A percentile compares a stretch with the other conserved stretches of the same genome.
These are phyloP conservation scores for Mercurialis annua DNA, from an alignment of 345 rosid genomes.

Conservation along the genomic window DNA sequence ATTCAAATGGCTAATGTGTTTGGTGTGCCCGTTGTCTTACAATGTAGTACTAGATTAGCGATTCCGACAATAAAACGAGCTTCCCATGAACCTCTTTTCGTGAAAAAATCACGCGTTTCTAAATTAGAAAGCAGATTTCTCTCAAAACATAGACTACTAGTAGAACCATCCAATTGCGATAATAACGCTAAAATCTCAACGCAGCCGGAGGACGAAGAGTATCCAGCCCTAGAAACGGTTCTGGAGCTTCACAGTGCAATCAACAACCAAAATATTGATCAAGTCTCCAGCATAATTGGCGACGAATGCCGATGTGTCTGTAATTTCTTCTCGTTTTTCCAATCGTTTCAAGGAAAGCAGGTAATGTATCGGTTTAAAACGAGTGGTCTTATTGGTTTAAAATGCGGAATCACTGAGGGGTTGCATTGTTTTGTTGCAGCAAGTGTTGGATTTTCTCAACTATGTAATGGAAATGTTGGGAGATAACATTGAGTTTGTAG, in stretches of 20 bases:
- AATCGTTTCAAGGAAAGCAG: constrained; percentile 67
- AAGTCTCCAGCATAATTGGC: constrained; percentile 52
- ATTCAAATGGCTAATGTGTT: too few species aligned
- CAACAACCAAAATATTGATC: constrained; percentile 38
- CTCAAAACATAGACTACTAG: too few species aligned
- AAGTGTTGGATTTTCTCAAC: constrained; percentile 65
- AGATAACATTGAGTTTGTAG: constrained; percentile 47
- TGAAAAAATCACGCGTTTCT: too few species aligned
- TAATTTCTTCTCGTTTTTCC: constrained; percentile 50
- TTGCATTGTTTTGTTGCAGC: constrained; percentile 34
- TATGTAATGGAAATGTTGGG: constrained; percentile 50
- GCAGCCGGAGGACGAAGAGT: constrained; percentile 26
- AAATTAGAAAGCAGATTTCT: too few species aligned
- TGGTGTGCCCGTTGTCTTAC: too few species aligned
- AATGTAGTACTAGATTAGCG: too few species aligned
- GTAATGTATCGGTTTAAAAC: constrained; percentile 21
- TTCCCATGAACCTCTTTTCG: too few species aligned
- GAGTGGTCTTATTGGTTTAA: too few species aligned
- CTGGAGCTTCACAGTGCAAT: constrained; percentile 53
- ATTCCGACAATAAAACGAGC: too few species aligned
- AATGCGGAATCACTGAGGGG: too few species aligned
- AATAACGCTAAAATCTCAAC: constrained; percentile 18
- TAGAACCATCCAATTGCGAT: too few species aligned
- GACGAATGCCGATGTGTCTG: constrained; percentile 70
- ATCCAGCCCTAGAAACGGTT: constrained; percentile 52